Evolutionary conservation across 2,329 filamentous ascomycete genomes (phyloP), one percentile per base, ranked within the genome.

Genomic region (Claviceps paspali): DNA sequence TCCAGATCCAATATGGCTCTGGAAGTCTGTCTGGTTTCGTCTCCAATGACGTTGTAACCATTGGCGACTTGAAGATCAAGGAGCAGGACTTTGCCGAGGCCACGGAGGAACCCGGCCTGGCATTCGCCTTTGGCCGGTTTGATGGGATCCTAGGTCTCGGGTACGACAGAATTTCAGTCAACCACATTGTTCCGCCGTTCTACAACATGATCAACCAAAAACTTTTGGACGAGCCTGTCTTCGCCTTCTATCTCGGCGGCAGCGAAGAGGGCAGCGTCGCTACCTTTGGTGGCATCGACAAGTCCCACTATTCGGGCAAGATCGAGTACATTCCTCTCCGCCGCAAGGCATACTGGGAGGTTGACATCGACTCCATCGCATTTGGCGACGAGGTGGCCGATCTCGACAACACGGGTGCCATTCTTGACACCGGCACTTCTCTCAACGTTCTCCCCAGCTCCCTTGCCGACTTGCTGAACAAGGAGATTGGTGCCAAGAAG

Each of bases 321-420:
- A 73, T 98, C 52, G 83, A 79, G 57, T 92, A 86, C 61, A 85
- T 98, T 49, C 91, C 91, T 38, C 76, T 98, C 50, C 84, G 91
- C 61, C 84, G 91, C 59, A 96, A 96, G 80, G 91, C 91, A 35
- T 98, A 98, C 75, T 98, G 91, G 91, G 91, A 98, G 73, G 88
- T 98, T 39, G 87, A 96, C 53, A 78, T 98, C 43, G 80, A 96
- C 53, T 72, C 85, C 46, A 91, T 98, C 64, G 77, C 81, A 39
- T 85, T 95, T 46, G 92, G 91, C 51, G 73, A 87, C 37, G 75
- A 82, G 55, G 79, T 76, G 47, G 87, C 87, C 43, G 82, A 94
- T 61, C 78, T 96, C 46, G 88, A 96, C 47, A 76, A 84, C 70
- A 95, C 86, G 41, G 92, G 91, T 65, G 84, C 86, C 52, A 95